Evolutionary conservation across 2,329 filamentous ascomycete genomes (phyloP).

Genomic region (Lasiodiplodia gonubiensis): DNA sequence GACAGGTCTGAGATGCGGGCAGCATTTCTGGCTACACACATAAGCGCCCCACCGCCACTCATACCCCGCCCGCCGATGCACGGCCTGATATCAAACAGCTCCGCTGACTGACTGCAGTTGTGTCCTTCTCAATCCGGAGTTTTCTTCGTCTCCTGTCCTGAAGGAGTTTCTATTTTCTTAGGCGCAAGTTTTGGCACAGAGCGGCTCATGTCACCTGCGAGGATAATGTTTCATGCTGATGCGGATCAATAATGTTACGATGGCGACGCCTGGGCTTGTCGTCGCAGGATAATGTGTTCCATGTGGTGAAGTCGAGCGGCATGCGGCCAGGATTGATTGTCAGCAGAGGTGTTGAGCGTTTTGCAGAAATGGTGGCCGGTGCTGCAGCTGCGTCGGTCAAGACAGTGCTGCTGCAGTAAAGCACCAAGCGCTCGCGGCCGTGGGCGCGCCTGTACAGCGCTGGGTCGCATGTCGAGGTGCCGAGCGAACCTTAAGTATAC

Average conservation of each 20-base stretch:
- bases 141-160: slow-evolving; percentile 85
- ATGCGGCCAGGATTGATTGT: background rate
- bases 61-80: slow-evolving; percentile 25
- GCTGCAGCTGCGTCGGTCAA: background rate
- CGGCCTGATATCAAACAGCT: slow-evolving; percentile 31
- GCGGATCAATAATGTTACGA: slow-evolving; percentile 2
- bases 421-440: background rate
- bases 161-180: slow-evolving; percentile 84
- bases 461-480: slow-evolving; percentile 14
- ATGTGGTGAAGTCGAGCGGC: background rate
- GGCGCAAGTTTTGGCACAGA: background rate
- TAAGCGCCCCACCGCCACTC: slow-evolving; percentile 13
- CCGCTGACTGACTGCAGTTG: slow-evolving; percentile 63
- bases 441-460: background rate
- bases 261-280: background rate
- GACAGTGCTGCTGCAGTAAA: background rate
- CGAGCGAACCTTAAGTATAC: slow-evolving; percentile 12
- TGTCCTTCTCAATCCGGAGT: slow-evolving; percentile 90
- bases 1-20: background rate
- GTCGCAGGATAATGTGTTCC: slow-evolving; percentile 4
- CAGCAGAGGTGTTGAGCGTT: background rate
- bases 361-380: slow-evolving; percentile 17
- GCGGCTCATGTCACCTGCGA: background rate
- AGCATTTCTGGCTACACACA: background rate
- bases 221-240: slow-evolving; percentile 23